Percentiles rank a stretch among this genome's conserved stretches.
These are phyloP conservation scores for Cyberlindnera lachancei DNA, from an alignment of 805 yeast genomes.

Conservation along the genomic window DNA sequence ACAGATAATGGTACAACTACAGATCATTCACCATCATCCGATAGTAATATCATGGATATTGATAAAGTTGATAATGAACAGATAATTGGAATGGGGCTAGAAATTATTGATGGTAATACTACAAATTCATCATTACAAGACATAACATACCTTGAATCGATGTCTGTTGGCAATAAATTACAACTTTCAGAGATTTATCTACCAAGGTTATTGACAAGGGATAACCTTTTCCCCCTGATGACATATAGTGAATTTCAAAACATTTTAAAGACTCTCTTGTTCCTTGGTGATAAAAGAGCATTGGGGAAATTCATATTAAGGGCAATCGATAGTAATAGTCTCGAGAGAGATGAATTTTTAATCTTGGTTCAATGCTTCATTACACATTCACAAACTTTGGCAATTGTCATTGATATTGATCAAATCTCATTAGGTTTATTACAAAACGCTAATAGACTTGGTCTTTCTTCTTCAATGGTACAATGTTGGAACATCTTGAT, in stretches of 20 bases:
- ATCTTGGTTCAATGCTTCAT: slow-evolving; percentile 11
- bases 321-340: slow-evolving; percentile 12
- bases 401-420: slow-evolving; percentile 2
- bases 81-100: slow-evolving; percentile 25
- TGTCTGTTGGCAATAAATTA: slow-evolving; percentile 24
- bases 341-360: slow-evolving; percentile 15
- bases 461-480: slow-evolving; percentile 4
- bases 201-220: slow-evolving; percentile 14
- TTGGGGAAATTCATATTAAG: slow-evolving; percentile 10
- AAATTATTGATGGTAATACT: slow-evolving; percentile 27
- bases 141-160: slow-evolving; percentile 16
- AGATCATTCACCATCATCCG: too few relatives aligned
- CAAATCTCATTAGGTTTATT: background rate
- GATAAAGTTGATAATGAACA: slow-evolving; percentile 21
- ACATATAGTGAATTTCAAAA: slow-evolving; percentile 29
- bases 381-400: slow-evolving; percentile 2
- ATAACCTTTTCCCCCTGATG: slow-evolving; percentile 30
- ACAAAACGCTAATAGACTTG: slow-evolving; percentile 5
- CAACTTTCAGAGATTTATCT: slow-evolving; percentile 27
- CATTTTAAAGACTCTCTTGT: slow-evolving; percentile 8
- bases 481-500: slow-evolving; percentile 4
- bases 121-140: slow-evolving; percentile 15
- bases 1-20: slow-evolving; percentile 20
- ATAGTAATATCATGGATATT: too few relatives aligned
- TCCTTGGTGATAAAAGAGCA: slow-evolving; percentile 22